Conservation (phyloP, 2,329 filamentous ascomycete species). For the Didymella glomerata region DNA sequence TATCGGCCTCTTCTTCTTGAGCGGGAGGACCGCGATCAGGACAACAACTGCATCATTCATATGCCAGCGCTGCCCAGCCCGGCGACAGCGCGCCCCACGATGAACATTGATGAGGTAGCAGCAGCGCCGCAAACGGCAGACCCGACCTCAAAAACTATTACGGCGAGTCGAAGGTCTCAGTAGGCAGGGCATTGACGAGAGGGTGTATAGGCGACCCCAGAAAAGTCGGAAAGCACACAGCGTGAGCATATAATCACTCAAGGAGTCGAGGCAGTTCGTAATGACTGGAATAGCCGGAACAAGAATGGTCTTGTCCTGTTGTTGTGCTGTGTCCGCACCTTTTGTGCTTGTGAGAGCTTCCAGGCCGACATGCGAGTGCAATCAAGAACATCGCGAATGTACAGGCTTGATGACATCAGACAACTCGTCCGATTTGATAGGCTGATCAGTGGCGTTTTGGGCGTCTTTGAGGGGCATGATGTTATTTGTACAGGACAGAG, state of each 20-base stretch:
- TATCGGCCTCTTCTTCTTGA: slow-evolving; percentile 52
- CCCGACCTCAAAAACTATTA: slow-evolving; percentile 54
- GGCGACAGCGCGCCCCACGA: slow-evolving; percentile 57
- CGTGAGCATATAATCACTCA: slow-evolving; percentile 42
- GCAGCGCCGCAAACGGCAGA: slow-evolving; percentile 49
- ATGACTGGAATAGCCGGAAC: slow-evolving; percentile 28
- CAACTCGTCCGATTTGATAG: background rate
- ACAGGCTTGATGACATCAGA: background rate
- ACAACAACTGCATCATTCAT: slow-evolving; percentile 54
- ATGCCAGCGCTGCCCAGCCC: slow-evolving; percentile 58
- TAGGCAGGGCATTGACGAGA: slow-evolving; percentile 20
- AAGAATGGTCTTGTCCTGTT: slow-evolving; percentile 9
- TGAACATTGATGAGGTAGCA: slow-evolving; percentile 54
- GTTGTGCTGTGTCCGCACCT: background rate
- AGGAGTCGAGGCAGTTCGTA: slow-evolving; percentile 31
- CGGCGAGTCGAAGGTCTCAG: slow-evolving; percentile 37
- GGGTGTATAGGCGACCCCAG: slow-evolving; percentile 58
- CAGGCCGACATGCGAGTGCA: slow-evolving; percentile 3
- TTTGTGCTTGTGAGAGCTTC: background rate
- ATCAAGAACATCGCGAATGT: slow-evolving; percentile 6
- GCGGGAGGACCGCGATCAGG: slow-evolving; percentile 49
- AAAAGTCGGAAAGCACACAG: slow-evolving; percentile 55
- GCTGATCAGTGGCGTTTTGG: background rate
- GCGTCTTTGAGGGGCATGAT: background rate
- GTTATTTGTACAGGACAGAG: background rate